Percentiles rank a stretch among this genome's conserved stretches.
These are phyloP conservation scores for Xylaria telfairii DNA, from an alignment of 495 filamentous ascomycete species.

Conservation along the genomic window DNA sequence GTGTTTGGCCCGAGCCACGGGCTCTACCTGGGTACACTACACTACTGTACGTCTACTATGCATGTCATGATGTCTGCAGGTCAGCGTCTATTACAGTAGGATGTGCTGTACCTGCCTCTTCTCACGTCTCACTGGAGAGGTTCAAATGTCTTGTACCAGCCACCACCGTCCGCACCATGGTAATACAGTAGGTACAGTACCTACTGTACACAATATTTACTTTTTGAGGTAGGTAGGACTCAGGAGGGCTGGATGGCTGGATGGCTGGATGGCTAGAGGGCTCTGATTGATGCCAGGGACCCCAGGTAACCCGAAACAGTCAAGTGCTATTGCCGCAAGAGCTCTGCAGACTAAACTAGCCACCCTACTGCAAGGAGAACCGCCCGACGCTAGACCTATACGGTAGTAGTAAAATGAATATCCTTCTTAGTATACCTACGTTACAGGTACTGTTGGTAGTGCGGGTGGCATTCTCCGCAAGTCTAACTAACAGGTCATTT, in stretches of 20 bases:
- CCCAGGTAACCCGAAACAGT: constrained; percentile 9
- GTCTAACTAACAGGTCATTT: constrained; percentile 3
- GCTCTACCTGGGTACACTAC: neutral
- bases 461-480: neutral
- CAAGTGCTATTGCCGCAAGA: constrained; percentile 21
- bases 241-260: constrained; percentile 21
- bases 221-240: neutral
- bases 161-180: constrained; percentile 4
- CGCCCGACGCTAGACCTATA: constrained; percentile 16
- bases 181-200: no score
- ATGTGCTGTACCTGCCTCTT: neutral
- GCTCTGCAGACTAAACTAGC: neutral
- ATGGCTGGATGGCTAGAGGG: neutral
- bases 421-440: constrained; percentile 9
- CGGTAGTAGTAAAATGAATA: constrained; percentile 24
- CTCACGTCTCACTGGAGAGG: neutral
- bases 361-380: constrained; percentile 10
- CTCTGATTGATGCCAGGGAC: constrained; percentile 20
- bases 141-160: constrained; percentile 3
- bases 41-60: neutral
- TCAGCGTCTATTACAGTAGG: neutral
- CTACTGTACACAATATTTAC: no score
- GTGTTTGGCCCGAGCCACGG: neutral
- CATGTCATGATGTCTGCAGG: constrained; percentile 14
- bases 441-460: neutral